Evolutionary conservation across 2,329 filamentous ascomycete species (phyloP), one percentile per base, ranked within the genome.

Genomic region (Drechslerella stenobrocha): DNA sequence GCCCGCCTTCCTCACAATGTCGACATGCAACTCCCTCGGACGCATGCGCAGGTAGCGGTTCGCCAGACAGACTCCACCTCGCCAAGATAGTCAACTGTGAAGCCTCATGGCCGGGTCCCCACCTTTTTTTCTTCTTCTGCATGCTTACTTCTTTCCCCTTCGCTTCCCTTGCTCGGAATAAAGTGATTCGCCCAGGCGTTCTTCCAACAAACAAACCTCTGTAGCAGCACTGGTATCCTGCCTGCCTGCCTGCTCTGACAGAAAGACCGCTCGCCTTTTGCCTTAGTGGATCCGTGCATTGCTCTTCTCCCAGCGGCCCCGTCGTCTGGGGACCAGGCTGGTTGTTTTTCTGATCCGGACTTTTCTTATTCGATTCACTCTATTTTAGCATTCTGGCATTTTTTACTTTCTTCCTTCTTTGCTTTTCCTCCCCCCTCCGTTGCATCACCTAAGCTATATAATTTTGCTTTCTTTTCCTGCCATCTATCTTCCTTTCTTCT

Each of bases 381-480:
- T 53, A 58, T 53, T 40, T 58, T 66, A 53, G 52, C 50, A 44
- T 60, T 45, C 44, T 42, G n/a, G n/a, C n/a, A 18, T 18, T 20
- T 18, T n/a, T 42, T 20, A 18, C 13, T 18, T 66, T 58, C 52
- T 48, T 48, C 59, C 51, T 66, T 66, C 58, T 44, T 66, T 66
- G 52, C 58, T 59, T 56, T 60, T 52, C 48, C 44, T 59, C 44
- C 52, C 48, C 40, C 61, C 52, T 52, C 46, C 53, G 51, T 52
- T 48, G 46, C 30, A 26, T 57, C 35, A 26, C 57, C 52, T 66
- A 20, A 42, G n/a, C 52, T 50, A 66, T 66, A 66, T 66, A 66
- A 66, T 66, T 66, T 66, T 66, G 53, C 53, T 66, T 66, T 66
- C 61, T 66, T 66, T 66, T 66, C 61, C 61, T 58, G 51, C 56